phyloP scores from a whole-genome alignment of 208 protist species.

The Leishmania mexicana region DNA sequence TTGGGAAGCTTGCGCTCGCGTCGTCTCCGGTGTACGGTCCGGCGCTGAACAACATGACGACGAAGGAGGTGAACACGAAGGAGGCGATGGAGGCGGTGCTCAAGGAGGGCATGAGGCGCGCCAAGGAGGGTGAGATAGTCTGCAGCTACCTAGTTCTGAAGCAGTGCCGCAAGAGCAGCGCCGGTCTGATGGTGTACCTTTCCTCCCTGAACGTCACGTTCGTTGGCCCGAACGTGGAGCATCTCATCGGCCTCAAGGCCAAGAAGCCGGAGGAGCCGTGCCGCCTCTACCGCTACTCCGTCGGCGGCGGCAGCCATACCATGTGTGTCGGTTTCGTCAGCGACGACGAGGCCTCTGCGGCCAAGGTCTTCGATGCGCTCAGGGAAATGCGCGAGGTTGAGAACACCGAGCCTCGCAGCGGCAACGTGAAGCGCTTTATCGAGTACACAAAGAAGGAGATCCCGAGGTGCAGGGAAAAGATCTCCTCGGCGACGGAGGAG shows the following conservation, averaged over 20 bases:
- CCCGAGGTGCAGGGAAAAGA: conserved; percentile 45
- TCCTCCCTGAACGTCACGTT: conserved; percentile 66
- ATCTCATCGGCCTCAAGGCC: conserved; percentile 49
- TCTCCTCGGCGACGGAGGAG: conserved; percentile 35
- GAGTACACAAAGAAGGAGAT: conserved; percentile 76
- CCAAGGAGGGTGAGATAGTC: conserved; percentile 52
- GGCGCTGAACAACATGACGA: conserved; percentile 48
- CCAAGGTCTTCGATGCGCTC: conserved; percentile 32
- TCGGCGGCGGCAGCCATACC: conserved; percentile 61
- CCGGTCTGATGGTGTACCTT: conserved; percentile 54
- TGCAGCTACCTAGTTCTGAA: conserved; percentile 70
- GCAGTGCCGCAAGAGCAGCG: conserved; percentile 48
- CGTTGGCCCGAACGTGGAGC: conserved; percentile 44
- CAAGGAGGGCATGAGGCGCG: conserved; percentile 41
- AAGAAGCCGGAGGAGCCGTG: conserved; percentile 51
- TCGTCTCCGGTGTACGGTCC: conserved; percentile 79
- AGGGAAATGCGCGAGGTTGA: conserved; percentile 47
- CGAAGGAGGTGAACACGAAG: conserved; percentile 38
- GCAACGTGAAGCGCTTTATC: conserved; percentile 79
- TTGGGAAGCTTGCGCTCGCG: conserved; percentile 48
- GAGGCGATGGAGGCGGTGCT: conserved; percentile 36
- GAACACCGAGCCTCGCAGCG: conserved; percentile 74
- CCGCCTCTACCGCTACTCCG: conserved; percentile 68
- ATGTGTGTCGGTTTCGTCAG: conserved; percentile 43
- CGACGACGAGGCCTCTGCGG: conserved; percentile 36